These are phyloP conservation scores for Herpetomonas tarakana DNA, from an alignment of 208 protist genomes.

Conservation along the genomic window DNA sequence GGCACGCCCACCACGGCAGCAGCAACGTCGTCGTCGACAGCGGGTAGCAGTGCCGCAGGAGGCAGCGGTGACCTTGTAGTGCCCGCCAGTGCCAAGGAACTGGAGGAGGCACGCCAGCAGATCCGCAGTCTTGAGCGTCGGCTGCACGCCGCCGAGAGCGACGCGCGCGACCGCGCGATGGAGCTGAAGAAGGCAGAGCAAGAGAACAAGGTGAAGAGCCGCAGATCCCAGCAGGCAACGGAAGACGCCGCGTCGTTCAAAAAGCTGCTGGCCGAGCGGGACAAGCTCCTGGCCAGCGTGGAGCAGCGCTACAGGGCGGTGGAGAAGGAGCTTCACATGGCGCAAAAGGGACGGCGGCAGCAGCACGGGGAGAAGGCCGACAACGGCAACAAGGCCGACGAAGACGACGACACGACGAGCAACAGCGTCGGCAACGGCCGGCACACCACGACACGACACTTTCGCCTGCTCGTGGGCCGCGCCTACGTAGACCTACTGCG, in stretches of 20 bases:
- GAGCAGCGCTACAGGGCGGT: constrained; percentile 12
- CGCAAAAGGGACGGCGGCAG: background rate
- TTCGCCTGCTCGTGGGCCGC: constrained; percentile 36
- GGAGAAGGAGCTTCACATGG: background rate
- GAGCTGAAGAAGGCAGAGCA: constrained; percentile 23
- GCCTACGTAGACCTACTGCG: constrained; percentile 26
- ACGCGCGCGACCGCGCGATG: constrained; percentile 2
- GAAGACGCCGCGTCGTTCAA: constrained; percentile 9
- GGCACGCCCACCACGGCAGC: background rate
- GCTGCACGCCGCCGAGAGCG: constrained; percentile 6
- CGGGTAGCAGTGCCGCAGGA: background rate
- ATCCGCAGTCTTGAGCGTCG: constrained; percentile 12
- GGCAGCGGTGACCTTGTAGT: constrained; percentile 17
- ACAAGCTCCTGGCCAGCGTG: constrained; percentile 13
- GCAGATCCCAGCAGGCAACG: constrained; percentile 8
- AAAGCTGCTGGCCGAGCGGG: constrained; percentile 17
- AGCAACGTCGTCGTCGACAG: background rate
- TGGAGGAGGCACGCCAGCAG: constrained; percentile 9
- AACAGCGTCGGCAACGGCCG: constrained; percentile 10
- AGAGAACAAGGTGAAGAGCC: constrained; percentile 5
- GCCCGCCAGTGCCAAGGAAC: constrained; percentile 27
- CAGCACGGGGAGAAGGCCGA: background rate
- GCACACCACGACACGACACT: constrained; percentile 37
- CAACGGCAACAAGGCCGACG: background rate
- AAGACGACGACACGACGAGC: constrained; percentile 3